phyloP scores from a whole-genome alignment of 176 grass and related monocot species.

The Ananas comosus region DNA sequence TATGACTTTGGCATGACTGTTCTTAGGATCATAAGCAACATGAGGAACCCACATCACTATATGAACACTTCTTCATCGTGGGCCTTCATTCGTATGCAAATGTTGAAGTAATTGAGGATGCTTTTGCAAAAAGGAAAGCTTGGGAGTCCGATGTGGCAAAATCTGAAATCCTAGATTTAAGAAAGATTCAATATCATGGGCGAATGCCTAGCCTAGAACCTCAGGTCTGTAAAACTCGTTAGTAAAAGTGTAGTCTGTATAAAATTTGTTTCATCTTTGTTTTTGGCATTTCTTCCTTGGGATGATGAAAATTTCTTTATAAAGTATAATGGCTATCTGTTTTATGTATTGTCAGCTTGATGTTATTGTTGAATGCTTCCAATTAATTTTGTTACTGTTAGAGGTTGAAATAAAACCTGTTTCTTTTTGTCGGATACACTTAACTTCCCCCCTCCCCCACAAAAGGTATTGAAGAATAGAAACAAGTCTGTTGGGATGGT shows the following conservation, averaged over 20 bases:
- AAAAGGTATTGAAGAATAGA: no score
- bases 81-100: conserved; percentile 96
- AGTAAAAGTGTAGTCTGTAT: neutral
- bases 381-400: no score
- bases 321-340: neutral
- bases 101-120: conserved; percentile 73
- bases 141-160: conserved; percentile 62
- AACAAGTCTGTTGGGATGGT: no score
- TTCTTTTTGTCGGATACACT: no score
- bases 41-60: conserved; percentile 55
- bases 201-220: conserved; percentile 70
- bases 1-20: conserved; percentile 1
- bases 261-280: neutral
- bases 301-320: neutral
- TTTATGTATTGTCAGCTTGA: neutral
- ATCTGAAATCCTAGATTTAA: conserved; percentile 62
- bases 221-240: conserved; percentile 53
- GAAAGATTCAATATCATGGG: conserved; percentile 56
- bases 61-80: conserved; percentile 81
- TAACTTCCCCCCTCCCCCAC: no score
- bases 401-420: no score
- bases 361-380: neutral
- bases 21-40: conserved; percentile 57
- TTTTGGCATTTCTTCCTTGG: neutral
- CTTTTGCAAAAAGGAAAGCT: conserved; percentile 86